These are phyloP conservation scores for Rhizomucor pusillus DNA, from an alignment of 371 early-diverging fungal genomes.

Conservation along the genomic window DNA sequence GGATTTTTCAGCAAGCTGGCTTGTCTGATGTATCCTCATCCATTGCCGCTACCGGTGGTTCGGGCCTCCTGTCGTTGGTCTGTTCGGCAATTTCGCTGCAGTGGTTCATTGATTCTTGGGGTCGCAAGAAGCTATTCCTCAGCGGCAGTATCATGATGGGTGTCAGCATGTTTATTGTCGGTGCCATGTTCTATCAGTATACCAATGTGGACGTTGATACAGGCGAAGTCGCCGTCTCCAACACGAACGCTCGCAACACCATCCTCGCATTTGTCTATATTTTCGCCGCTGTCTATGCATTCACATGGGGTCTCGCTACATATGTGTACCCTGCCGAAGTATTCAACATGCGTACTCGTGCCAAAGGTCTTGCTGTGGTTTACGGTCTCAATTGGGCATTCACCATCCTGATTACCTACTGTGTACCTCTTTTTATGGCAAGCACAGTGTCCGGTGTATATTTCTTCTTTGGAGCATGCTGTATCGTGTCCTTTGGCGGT, in stretches of 20 bases:
- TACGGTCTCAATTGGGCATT: slow-evolving; percentile 65
- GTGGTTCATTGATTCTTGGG: slow-evolving; percentile 43
- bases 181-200: slow-evolving; percentile 33
- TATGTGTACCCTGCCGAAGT: slow-evolving; percentile 71
- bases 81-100: slow-evolving; percentile 55
- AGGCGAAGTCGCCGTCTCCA: slow-evolving; percentile 8
- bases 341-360: slow-evolving; percentile 43
- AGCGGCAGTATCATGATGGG: slow-evolving; percentile 36
- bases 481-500: slow-evolving; percentile 29
- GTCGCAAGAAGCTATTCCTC: slow-evolving; percentile 44
- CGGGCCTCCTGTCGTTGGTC: slow-evolving; percentile 29
- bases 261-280: slow-evolving; percentile 42
- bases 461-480: slow-evolving; percentile 52
- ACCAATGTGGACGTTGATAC: too few relatives aligned
- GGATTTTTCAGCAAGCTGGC: slow-evolving; percentile 35
- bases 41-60: slow-evolving; percentile 35
- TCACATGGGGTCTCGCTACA: slow-evolving; percentile 53
- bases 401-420: slow-evolving; percentile 43
- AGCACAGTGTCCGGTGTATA: slow-evolving; percentile 59
- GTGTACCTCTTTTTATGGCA: slow-evolving; percentile 39
- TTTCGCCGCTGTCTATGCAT: slow-evolving; percentile 50
- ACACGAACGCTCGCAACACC: slow-evolving; percentile 22
- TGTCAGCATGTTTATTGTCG: slow-evolving; percentile 39
- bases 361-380: slow-evolving; percentile 38
- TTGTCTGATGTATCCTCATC: slow-evolving; percentile 25